A percentile compares a stretch with the other conserved stretches of the same genome.
phyloP scores from a whole-genome alignment of 1,284 basidiomycete species.

The Porodaedalea pini region DNA sequence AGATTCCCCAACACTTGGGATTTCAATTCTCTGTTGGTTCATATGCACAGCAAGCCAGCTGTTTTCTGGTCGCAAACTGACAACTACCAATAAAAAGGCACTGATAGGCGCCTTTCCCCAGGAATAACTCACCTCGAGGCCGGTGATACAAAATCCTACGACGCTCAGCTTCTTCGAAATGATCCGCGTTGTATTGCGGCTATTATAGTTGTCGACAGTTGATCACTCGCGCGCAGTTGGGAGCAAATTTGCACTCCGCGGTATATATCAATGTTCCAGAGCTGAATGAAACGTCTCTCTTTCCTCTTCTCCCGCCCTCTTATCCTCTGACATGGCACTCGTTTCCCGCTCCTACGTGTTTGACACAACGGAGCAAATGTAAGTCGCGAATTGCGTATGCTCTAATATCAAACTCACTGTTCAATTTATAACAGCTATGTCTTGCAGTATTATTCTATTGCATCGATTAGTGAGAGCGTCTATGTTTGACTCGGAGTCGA shows the following conservation, averaged over 20 bases:
- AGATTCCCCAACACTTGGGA: no score
- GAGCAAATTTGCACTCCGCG: not conserved
- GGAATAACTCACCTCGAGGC: no score
- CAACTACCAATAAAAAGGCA: no score
- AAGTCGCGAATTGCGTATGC: not conserved
- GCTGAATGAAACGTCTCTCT: not conserved
- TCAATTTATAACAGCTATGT: not conserved
- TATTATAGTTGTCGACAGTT: not conserved
- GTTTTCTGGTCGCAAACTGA: no score
- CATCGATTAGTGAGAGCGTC: constrained; percentile 10
- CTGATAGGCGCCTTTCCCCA: no score
- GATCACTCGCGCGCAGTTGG: not conserved
- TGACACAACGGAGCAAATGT: constrained; percentile 2
- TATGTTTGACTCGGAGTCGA: not conserved
- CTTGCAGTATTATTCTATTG: constrained; percentile 10
- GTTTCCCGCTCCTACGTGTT: not conserved
- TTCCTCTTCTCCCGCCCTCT: not conserved
- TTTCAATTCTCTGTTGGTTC: no score
- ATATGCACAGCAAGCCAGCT: no score
- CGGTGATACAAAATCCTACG: no score
- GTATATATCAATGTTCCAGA: not conserved
- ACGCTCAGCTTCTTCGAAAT: no score
- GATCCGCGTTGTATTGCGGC: no score
- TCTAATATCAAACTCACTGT: not conserved
- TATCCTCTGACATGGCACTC: not conserved